These are phyloP conservation scores for Persicaria tinctoria DNA, from an alignment of 148 eudicot genomes.

Conservation along the genomic window DNA sequence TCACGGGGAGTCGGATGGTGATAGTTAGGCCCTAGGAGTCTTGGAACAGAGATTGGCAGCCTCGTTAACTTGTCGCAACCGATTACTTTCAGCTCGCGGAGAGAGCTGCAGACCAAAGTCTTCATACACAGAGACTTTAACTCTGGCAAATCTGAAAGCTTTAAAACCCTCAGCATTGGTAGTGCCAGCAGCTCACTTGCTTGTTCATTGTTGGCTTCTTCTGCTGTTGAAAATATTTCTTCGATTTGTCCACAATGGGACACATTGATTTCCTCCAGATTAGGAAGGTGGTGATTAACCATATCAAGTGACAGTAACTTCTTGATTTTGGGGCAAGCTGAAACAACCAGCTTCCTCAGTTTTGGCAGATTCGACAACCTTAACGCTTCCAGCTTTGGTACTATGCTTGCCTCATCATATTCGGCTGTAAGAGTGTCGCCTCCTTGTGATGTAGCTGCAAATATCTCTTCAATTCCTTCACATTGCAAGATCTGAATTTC, in stretches of 20 bases:
- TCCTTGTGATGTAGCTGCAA: neutral
- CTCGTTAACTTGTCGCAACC: neutral
- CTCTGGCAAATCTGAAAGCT: neutral
- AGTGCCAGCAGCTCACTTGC: neutral
- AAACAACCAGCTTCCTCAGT: conserved; percentile 5
- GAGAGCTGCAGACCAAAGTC: neutral
- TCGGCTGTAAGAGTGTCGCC: neutral
- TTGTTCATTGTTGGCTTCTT: neutral
- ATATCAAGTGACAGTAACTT: neutral
- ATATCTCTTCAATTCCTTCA: conserved; percentile 1
- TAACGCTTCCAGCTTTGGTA: neutral
- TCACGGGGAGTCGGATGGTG: neutral
- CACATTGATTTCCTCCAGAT: neutral
- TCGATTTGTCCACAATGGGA: neutral
- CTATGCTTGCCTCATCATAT: neutral
- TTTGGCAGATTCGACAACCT: neutral
- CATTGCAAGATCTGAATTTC: neutral
- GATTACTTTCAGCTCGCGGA: neutral
- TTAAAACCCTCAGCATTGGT: neutral
- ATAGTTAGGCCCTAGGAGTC: neutral
- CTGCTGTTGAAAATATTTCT: neutral
- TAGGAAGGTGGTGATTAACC: neutral
- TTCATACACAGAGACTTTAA: neutral
- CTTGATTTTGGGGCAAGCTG: conserved; percentile 4
- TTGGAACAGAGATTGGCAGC: neutral